Conservation (phyloP, 805 yeast genomes). For the Myxozyma sirexii region DNA sequence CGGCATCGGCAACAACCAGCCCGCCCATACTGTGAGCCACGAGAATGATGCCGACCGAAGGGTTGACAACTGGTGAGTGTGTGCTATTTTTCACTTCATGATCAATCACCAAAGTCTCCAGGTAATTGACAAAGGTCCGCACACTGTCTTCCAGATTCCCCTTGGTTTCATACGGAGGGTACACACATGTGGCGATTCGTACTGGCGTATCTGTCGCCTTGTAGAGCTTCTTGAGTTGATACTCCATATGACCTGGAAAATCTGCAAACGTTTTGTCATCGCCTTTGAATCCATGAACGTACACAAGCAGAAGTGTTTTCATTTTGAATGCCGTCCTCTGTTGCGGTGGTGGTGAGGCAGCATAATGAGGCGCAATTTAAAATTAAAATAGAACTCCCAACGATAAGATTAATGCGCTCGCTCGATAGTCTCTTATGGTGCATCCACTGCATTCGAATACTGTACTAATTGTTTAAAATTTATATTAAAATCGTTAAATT, state of each 20-base stretch:
- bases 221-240: conserved; percentile 6
- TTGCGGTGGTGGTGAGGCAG: too few species aligned
- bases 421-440: too few species aligned
- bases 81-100: conserved; percentile 23
- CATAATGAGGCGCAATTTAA: too few species aligned
- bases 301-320: conserved; percentile 26
- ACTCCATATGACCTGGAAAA: conserved; percentile 23
- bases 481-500: too few species aligned
- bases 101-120: conserved; percentile 28
- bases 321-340: neutral
- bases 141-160: conserved; percentile 27
- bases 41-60: conserved; percentile 27
- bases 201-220: neutral
- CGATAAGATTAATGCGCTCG: too few species aligned
- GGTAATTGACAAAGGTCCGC: conserved; percentile 5
- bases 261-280: conserved; percentile 25
- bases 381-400: neutral
- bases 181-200: conserved; percentile 10
- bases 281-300: conserved; percentile 34
- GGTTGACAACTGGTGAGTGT: conserved; percentile 27
- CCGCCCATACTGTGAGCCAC: conserved; percentile 35
- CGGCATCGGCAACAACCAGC: conserved; percentile 22
- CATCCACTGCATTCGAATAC: too few species aligned
- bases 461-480: too few species aligned
- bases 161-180: conserved; percentile 30